phyloP scores from a whole-genome alignment of 2,329 filamentous ascomycete species.

The Cordyceps sp. region DNA sequence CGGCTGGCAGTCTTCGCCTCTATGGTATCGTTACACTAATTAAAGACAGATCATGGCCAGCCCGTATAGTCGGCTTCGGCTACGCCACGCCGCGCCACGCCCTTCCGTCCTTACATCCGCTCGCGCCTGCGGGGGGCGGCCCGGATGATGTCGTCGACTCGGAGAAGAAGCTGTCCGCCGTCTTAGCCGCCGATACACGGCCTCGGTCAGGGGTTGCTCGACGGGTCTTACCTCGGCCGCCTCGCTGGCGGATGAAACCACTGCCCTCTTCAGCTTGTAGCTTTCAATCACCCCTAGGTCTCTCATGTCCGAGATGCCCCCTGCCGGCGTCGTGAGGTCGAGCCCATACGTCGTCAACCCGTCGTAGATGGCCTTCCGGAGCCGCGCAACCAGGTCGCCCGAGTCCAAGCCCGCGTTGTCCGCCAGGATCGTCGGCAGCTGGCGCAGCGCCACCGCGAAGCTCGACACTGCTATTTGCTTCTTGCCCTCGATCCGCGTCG shows the following conservation, averaged over 20 bases:
- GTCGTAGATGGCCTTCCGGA: constrained; percentile 89
- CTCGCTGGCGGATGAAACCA: constrained; percentile 90
- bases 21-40: not conserved
- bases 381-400: constrained; percentile 76
- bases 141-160: constrained; percentile 96
- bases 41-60: too few relatives aligned
- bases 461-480: constrained; percentile 84
- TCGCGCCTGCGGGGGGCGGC: constrained; percentile 55
- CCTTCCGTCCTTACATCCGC: constrained; percentile 16
- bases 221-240: constrained; percentile 66
- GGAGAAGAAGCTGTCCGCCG: constrained; percentile 56
- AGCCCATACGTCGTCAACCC: constrained; percentile 85
- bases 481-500: constrained; percentile 91
- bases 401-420: constrained; percentile 96
- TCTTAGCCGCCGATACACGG: constrained; percentile 1
- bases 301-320: constrained; percentile 89
- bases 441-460: constrained; percentile 76
- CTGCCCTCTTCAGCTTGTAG: constrained; percentile 97
- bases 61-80: too few relatives aligned
- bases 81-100: not conserved
- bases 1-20: not conserved
- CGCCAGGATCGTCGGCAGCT: constrained; percentile 89
- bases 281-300: constrained; percentile 91
- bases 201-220: not conserved
- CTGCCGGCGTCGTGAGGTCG: constrained; percentile 76